Percentiles rank a stretch among this genome's conserved stretches.
These are phyloP conservation scores for Colletotrichum destructivum DNA, from an alignment of 2,329 filamentous ascomycete genomes.

Conservation along the genomic window DNA sequence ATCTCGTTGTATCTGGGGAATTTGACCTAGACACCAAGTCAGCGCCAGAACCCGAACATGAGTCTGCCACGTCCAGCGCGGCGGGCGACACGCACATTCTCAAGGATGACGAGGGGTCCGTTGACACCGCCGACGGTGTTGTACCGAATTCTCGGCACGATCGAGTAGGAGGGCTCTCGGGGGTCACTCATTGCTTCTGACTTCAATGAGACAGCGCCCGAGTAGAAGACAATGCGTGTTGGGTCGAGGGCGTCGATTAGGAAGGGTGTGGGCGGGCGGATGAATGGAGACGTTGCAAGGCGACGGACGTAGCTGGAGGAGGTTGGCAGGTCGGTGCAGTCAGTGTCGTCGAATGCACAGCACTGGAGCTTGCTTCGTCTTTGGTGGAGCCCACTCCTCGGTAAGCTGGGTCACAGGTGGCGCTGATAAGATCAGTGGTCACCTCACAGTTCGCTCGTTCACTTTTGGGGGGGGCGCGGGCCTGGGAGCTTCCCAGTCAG, in stretches of 20 bases:
- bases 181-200: constrained; percentile 65
- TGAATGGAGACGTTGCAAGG: constrained; percentile 32
- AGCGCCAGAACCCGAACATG: background rate
- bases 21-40: constrained; percentile 81
- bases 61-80: constrained; percentile 38
- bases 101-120: constrained; percentile 96
- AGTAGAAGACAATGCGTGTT: constrained; percentile 39
- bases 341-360: constrained; percentile 43
- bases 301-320: constrained; percentile 46
- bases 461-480: constrained; percentile 14
- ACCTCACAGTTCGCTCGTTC: background rate
- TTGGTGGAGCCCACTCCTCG: constrained; percentile 51
- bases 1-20: constrained; percentile 98
- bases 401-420: constrained; percentile 35
- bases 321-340: constrained; percentile 51
- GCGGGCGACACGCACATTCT: constrained; percentile 78
- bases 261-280: constrained; percentile 37
- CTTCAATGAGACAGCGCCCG: constrained; percentile 47
- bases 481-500: constrained; percentile 27
- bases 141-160: constrained; percentile 82
- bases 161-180: constrained; percentile 72
- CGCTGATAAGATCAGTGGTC: constrained; percentile 42
- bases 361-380: constrained; percentile 57
- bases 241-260: constrained; percentile 39
- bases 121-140: constrained; percentile 99